Base-by-base conservation (phyloP, 140 eudicot genomes). In the Bidens hawaiensis region DNA sequence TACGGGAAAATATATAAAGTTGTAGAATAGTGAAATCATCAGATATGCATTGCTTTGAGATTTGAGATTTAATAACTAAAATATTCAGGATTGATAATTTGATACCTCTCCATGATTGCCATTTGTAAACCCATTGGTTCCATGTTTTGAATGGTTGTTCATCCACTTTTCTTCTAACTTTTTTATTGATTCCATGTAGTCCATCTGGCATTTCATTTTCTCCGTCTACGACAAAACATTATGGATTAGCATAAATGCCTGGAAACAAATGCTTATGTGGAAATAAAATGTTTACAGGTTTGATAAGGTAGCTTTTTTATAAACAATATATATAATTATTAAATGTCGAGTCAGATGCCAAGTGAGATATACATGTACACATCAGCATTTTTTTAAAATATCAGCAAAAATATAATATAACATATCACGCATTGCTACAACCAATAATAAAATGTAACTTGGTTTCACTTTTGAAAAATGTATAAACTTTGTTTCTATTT, bases 91-190 rank as follows among this genome's bases (percentile, higher is more conserved):
- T 28, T 55, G 25, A 9, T 83, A n/a, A n/a, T n/a, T n/a, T n/a
- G n/a, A n/a, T n/a, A 94, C 99, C 94, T 88, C 84, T 72, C 68
- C 72, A 42, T 48, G 48, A 73, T 62, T 61, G 40, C 84, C 80
- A 71, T 73, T 82, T 12, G 2, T 46, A 25, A 81, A 66, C 7
- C 94, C 97, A 65, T 93, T 85, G 26, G 47, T 81, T 56, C 58
- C 83, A 62, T 71, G 83, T 62, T 85, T 83, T 55, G 80, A 87
- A 53, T 85, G 90, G 69, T 88, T 94, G 62, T 67, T 58, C 72
- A 79, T 70, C 97, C 95, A 94, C 70, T 85, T 94, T 79, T 94
- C 99, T 77, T 94, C 97, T 5, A 94, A 95, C 83, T 88, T 77
- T 73, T 94, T 88, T 19, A 94, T 88, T 25, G 99, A 94, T 73